A percentile compares a stretch with the other conserved stretches of the same genome.
Conservation (phyloP, 371 early-diverging fungal species). For the Cokeromyces recurvatus region DNA sequence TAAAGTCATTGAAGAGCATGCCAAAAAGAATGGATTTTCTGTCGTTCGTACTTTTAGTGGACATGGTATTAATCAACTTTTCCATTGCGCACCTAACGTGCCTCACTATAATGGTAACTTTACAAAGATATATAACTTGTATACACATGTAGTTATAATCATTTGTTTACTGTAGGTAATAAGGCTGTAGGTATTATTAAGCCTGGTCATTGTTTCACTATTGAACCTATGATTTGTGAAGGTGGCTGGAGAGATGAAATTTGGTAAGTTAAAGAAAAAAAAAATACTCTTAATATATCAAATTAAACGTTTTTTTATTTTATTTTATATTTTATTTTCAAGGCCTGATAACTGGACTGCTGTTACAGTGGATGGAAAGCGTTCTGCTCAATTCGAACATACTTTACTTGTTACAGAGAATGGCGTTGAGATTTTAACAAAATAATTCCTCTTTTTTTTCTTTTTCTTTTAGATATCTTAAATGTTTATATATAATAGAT, state of each 20-base stretch:
- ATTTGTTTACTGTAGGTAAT: conserved; percentile 52
- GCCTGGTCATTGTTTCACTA: conserved; percentile 93
- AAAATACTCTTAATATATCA: too few species aligned
- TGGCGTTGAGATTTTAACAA: conserved; percentile 90
- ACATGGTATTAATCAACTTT: conserved; percentile 88
- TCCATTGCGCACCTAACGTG: conserved; percentile 88
- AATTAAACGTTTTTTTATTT: too few species aligned
- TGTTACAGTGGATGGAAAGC: conserved; percentile 89
- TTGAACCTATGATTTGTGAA: conserved; percentile 97
- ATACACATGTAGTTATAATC: neutral
- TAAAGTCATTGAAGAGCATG: conserved; percentile 84
- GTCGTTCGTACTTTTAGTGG: conserved; percentile 95
- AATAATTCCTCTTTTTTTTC: too few species aligned
- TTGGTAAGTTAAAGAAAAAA: conserved; percentile 51
- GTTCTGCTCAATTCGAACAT: conserved; percentile 99
- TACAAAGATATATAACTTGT: neutral
- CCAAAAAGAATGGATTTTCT: conserved; percentile 79
- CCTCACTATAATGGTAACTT: conserved; percentile 91
- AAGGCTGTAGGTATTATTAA: conserved; percentile 93
- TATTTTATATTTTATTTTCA: neutral
- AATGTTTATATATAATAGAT: too few species aligned
- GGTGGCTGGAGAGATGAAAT: conserved; percentile 60
- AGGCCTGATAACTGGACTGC: conserved; percentile 92
- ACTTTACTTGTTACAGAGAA: conserved; percentile 91
- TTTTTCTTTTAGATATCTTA: too few species aligned